Base-by-base conservation (phyloP, 2,329 filamentous ascomycete species). In the Amphichorda felina region DNA sequence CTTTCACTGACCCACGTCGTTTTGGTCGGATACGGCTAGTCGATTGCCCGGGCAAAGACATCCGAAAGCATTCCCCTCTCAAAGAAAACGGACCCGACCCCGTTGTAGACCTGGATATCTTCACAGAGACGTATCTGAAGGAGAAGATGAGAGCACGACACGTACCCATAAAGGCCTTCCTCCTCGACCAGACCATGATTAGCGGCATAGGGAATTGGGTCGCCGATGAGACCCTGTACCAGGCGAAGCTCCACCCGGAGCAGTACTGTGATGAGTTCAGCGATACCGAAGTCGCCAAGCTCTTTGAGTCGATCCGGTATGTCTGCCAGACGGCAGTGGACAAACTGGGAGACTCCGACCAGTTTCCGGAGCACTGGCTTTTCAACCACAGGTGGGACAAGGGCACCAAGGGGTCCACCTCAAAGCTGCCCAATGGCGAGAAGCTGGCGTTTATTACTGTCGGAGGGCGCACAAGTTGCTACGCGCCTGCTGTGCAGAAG, bases 141-240 rank as follows among this genome's bases (percentile, higher is more conserved):
- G 57, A 66, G 37, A 82, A 85, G 55, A 66, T 95, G 63, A 66
- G 60, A 34, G 75, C 70, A 38, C 87, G 89, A 37, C 84, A 75
- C 47, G 83, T 95, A 1, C 88, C 89, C 0, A 72, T 96, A 43
- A 96, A 96, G 55, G 84, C 87, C 0, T 66, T 95, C 15, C 63
- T 98, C 10, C 68, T 96, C 4, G 85, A 96, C 51, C 91, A 98
- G 57, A 70, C 76, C 14, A 82, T 82, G 53, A 82, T 96, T 41
- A 91, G 83, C 49, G 91, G 91, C 7, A 84, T 98, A 42, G 91
- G 91, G 0, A 96, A 96, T 52, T 98, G 89, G 89, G 89, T 98
- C 36, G 87, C 81, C 1, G 91, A 98, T 51, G 91, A 98, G 55
- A 79, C 94, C 6, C 64, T 98, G 35, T 98, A 88, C 50, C 80